Evolutionary conservation across 139 green algal genomes (phyloP).

Genomic region (Picochlorum sp.): DNA sequence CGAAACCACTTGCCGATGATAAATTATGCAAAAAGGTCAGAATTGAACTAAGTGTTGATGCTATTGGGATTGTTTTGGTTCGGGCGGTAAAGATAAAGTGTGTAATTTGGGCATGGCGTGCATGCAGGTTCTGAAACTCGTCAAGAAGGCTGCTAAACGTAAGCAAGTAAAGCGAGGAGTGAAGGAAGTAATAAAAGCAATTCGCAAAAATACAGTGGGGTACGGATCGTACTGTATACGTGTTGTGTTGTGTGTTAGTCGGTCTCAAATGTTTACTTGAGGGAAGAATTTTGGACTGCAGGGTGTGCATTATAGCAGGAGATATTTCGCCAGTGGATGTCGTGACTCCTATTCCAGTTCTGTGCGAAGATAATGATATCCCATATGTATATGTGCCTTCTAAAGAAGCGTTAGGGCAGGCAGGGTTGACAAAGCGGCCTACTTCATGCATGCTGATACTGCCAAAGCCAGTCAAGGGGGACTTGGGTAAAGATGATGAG

Average conservation of each 20-base stretch:
- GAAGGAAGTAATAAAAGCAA: constrained; percentile 96
- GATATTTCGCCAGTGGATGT: constrained; percentile 98
- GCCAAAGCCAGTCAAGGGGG: constrained; percentile 32
- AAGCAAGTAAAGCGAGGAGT: constrained; percentile 94
- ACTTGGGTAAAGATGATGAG: constrained; percentile 5
- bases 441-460: constrained; percentile 97
- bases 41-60: background rate
- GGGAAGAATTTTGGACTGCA: constrained; percentile 20
- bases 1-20: constrained; percentile 82
- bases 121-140: constrained; percentile 65
- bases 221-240: constrained; percentile 23
- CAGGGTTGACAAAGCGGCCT: constrained; percentile 90
- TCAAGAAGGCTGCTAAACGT: constrained; percentile 85
- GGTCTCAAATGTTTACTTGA: background rate
- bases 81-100: background rate
- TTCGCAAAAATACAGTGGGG: constrained; percentile 88
- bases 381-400: constrained; percentile 95
- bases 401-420: constrained; percentile 88
- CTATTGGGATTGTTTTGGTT: background rate
- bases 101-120: constrained; percentile 19
- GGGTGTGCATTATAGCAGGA: constrained; percentile 86
- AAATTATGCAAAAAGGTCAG: constrained; percentile 84
- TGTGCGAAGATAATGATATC: constrained; percentile 90
- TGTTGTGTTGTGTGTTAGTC: background rate
- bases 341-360: constrained; percentile 88